Base-by-base conservation (phyloP, 2,329 filamentous ascomycete species). In the Arthrobotrys megalospora region DNA sequence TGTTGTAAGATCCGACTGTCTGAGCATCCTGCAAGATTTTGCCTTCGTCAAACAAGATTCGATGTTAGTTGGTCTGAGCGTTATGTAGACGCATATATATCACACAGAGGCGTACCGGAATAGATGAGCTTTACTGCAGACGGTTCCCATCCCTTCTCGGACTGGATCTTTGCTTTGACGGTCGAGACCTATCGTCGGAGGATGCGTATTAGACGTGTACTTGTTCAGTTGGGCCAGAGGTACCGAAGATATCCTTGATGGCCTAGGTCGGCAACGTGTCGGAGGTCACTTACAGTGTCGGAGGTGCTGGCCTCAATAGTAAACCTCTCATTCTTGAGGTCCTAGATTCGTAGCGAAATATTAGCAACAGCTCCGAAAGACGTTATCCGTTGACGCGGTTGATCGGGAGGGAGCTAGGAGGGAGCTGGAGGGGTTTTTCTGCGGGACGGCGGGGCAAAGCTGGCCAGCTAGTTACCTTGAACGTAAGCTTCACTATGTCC, bases 281-380 rank as follows among this genome's bases (percentile, higher is more conserved):
- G 81, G 80, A 45, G 82, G 73, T 80, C 80, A 85, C 92, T 83
- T 91, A 97, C 94, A 85, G 93, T 92, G 84, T 97, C 94, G 81
- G 92, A 91, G 80, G 94, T 93, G 85, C 98, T 94, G 83, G 94
- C 93, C 82, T 98, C 95, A 87, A 99, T 92, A 83, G 91, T 91
- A 87, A 99, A 99, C 88, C 97, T 97, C 85, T 97, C 93, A 86
- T 98, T 96, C 88, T 97, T 98, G 83, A 99, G 89, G 87, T 99
- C 96, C 94, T 97, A 82, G 38, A 82, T 50, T 48, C n/a, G 64
- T 52, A 60, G 38, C 79, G 79, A 82, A 28, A 32, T 34, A 45
- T 82, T 73, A 80, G 72, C 73, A 45, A 55, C 70, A 76, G 67
- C 7, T 79, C 65, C 60, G 43, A 79, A 82, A 52, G 80, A 55